These are phyloP conservation scores for Castanea mollissima DNA, from an alignment of 306 rosid genomes.

Conservation along the genomic window DNA sequence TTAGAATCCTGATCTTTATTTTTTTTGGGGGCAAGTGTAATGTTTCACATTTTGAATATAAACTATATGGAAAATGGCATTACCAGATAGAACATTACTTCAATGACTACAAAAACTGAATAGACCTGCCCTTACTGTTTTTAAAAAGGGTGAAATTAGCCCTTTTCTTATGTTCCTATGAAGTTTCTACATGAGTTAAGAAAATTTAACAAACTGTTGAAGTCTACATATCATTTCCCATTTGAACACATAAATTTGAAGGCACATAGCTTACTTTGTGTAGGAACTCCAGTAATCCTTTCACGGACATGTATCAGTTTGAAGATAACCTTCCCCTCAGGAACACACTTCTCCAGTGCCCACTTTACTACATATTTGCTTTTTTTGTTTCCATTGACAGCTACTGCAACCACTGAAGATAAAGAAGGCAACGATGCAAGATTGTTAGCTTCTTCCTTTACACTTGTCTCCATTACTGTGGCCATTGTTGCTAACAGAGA, in stretches of 20 bases:
- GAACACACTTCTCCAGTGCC: constrained; percentile 80
- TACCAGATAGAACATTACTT: neutral
- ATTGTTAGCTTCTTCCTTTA: constrained; percentile 22
- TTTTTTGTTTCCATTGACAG: constrained; percentile 72
- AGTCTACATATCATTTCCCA: constrained; percentile 1
- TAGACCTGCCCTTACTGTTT: neutral
- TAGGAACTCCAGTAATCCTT: constrained; percentile 64
- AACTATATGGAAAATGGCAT: too few species aligned
- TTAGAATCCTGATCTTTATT: neutral
- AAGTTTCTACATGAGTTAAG: neutral
- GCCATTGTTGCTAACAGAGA: constrained; percentile 4
- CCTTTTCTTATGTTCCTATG: neutral
- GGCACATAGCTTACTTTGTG: constrained; percentile 59
- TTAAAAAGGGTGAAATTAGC: neutral
- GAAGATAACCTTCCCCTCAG: constrained; percentile 59
- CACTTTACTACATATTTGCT: constrained; percentile 74
- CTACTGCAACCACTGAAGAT: constrained; percentile 59
- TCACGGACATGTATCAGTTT: constrained; percentile 73
- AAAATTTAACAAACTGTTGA: neutral
- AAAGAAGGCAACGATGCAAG: constrained; percentile 30
- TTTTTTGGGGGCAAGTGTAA: neutral
- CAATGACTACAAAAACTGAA: neutral
- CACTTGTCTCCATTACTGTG: constrained; percentile 43
- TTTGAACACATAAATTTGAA: constrained; percentile 2
- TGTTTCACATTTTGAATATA: too few species aligned